Evolutionary conservation across 805 yeast species (phyloP).

Genomic region (Lipomyces spencermartinsiae): DNA sequence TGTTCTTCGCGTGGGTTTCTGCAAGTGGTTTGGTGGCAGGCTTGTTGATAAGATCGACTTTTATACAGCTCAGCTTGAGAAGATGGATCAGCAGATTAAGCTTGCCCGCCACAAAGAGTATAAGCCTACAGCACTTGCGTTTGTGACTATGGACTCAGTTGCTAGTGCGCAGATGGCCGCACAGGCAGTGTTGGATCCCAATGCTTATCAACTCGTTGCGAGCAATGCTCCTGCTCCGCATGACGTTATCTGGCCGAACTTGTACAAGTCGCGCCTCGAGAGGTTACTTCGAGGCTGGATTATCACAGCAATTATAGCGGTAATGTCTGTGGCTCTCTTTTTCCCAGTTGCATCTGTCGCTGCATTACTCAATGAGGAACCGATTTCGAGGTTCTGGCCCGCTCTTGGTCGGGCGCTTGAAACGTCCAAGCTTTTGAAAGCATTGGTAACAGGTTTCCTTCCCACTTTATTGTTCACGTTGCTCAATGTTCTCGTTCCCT

Average conservation of each 20-base stretch:
- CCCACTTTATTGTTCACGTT: conserved; percentile 92
- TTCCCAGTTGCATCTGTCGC: conserved; percentile 87
- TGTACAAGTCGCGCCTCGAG: conserved; percentile 78
- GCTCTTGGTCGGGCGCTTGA: conserved; percentile 71
- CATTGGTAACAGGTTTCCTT: conserved; percentile 81
- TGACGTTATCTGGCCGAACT: conserved; percentile 91
- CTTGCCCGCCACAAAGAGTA: conserved; percentile 71
- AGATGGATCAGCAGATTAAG: conserved; percentile 71
- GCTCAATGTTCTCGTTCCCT: conserved; percentile 83
- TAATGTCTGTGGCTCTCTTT: conserved; percentile 73
- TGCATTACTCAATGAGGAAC: conserved; percentile 75
- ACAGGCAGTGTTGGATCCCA: conserved; percentile 91
- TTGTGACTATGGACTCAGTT: conserved; percentile 92
- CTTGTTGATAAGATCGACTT: conserved; percentile 82
- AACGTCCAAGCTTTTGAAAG: conserved; percentile 71
- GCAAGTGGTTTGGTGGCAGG: conserved; percentile 66
- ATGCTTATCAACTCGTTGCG: conserved; percentile 81
- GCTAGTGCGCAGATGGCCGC: conserved; percentile 97
- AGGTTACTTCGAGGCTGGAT: conserved; percentile 67
- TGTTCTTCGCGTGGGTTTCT: conserved; percentile 60
- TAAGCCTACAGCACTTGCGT: conserved; percentile 88
- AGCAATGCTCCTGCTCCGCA: conserved; percentile 94
- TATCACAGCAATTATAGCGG: conserved; percentile 70
- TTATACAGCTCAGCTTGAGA: conserved; percentile 69
- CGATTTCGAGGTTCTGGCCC: conserved; percentile 84